Evolutionary conservation across 108 stramenopile species (phyloP), one percentile per base, ranked within the genome.

Genomic region (Fragilariopsis cylindrus): DNA sequence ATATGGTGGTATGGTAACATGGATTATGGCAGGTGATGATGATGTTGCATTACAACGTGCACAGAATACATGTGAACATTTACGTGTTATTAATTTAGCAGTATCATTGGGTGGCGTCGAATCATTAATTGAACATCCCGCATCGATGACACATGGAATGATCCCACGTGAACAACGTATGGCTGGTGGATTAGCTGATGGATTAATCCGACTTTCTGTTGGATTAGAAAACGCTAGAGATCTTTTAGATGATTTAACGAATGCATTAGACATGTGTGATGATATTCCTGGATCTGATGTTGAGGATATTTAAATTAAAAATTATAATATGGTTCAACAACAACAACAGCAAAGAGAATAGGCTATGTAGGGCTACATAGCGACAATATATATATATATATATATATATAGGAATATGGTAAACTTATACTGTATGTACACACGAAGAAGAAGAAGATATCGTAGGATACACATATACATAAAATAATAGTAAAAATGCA

Each of bases 121-220:
- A 77, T 86, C 86, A 18, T 69, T 96, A 41, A 88, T 85, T 7
- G 92, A 93, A 74, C 77, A 76, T 71, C 95, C 95, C 7, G 78
- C 90, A 13, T 76, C 82, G 19, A 96, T 96, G 95, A 96, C 95
- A 42, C 95, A 96, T 76, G 87, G 90, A 41, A 81, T 79, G 69
- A 88, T 96, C 41, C 89, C 95, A 7, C 45, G 76, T 30, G 95
- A 87, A 63, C 79, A 90, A 77, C 90, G 91, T 16, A 57, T 74
- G 47, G 75, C 75, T 0, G 69, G 88, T 30, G 92, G 92, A 2
- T 72, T 96, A 53, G 84, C 87, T 62, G 95, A 96, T 71, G 72
- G 76, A 42, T 73, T 96, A 71, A 85, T 96, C 40, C 87, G 92
- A 53, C 71, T 96, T 41, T 82, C 79, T 46, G 89, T 96, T 44